These are phyloP conservation scores for Cyberlindnera maritima DNA, from an alignment of 805 yeast species.

Conservation along the genomic window DNA sequence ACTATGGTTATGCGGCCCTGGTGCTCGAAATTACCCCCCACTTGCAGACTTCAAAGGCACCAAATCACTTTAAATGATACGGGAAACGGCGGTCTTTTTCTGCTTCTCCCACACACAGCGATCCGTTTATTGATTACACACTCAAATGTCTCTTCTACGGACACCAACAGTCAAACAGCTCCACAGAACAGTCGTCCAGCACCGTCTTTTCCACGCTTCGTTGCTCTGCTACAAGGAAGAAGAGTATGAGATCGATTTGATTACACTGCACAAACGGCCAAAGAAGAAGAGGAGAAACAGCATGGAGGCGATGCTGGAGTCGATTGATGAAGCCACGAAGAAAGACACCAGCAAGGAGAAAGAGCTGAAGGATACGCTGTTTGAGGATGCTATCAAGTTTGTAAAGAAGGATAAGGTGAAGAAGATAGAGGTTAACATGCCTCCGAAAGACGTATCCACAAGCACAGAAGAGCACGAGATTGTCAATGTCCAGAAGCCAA, in stretches of 20 bases:
- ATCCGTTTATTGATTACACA: too few relatives aligned
- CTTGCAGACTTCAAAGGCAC: too few relatives aligned
- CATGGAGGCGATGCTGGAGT: not conserved
- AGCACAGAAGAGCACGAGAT: slow-evolving; percentile 2
- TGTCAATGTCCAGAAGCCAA: slow-evolving; percentile 13
- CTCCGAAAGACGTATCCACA: not conserved
- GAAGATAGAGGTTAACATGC: not conserved
- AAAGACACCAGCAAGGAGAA: not conserved
- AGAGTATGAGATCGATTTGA: slow-evolving; percentile 16
- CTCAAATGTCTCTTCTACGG: not conserved
- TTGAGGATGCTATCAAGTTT: not conserved
- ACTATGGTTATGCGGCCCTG: too few relatives aligned
- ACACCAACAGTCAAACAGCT: not conserved
- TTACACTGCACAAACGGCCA: slow-evolving; percentile 13
- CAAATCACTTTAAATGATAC: too few relatives aligned
- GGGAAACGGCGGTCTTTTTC: too few relatives aligned
- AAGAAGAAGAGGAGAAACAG: slow-evolving; percentile 1
- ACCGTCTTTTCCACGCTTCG: not conserved
- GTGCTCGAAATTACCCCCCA: too few relatives aligned
- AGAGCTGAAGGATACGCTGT: not conserved
- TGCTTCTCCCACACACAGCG: too few relatives aligned
- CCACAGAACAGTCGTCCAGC: not conserved
- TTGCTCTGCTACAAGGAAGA: not conserved
- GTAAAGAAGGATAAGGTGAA: not conserved
- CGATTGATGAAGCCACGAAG: not conserved